phyloP scores from a whole-genome alignment of 2,329 filamentous ascomycete genomes.

The Trichoderma hamatum region DNA sequence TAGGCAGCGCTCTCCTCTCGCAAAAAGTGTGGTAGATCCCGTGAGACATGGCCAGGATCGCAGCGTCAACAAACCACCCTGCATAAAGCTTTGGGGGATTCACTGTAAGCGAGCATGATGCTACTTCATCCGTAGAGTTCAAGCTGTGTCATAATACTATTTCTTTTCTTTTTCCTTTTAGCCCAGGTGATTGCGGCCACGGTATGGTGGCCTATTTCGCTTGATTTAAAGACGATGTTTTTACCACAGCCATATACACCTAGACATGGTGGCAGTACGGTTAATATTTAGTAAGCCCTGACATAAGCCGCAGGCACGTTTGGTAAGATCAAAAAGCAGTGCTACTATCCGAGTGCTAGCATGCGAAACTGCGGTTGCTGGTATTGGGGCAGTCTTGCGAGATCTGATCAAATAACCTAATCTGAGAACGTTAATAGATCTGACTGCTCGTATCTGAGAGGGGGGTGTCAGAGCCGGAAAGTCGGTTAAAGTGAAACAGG shows the following conservation, averaged over 20 bases:
- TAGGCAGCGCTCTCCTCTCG: not conserved
- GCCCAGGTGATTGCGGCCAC: not conserved
- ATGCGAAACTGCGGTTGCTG: not conserved
- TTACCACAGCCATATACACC: not conserved
- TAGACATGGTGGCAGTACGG: not conserved
- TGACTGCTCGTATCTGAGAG: not conserved
- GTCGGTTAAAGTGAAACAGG: slow-evolving; percentile 22
- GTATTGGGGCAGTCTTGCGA: not conserved
- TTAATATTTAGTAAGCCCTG: not conserved
- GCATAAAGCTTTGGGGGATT: not conserved
- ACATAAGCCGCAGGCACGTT: not conserved
- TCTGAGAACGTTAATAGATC: not conserved
- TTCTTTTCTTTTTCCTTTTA: not conserved
- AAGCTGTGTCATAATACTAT: not conserved
- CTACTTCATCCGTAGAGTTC: not conserved
- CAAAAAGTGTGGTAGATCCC: not conserved
- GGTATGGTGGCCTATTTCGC: not conserved
- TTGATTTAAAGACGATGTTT: not conserved
- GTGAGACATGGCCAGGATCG: not conserved
- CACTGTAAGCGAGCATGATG: not conserved
- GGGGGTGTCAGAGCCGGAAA: not conserved
- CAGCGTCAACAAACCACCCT: not conserved
- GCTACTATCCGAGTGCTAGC: not conserved
- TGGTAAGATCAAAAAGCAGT: not conserved
- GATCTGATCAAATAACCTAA: not conserved